These are phyloP conservation scores for Rauvolfia tetraphylla DNA, from an alignment of 257 asterid species.

Conservation along the genomic window DNA sequence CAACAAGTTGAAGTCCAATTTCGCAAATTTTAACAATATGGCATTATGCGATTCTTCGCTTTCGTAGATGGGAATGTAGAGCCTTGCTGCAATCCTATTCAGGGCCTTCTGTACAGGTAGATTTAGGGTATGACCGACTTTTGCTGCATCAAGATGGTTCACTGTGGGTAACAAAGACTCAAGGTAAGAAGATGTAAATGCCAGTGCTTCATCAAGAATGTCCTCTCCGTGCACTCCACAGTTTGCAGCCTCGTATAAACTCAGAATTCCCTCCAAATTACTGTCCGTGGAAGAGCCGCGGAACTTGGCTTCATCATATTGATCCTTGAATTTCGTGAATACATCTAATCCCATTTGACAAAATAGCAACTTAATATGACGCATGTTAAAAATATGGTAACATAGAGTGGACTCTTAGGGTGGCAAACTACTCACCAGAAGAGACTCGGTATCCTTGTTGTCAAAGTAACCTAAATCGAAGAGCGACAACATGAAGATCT, in stretches of 20 bases:
- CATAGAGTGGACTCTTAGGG: too few species aligned
- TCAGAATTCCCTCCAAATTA: background rate
- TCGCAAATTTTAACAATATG: slow-evolving; percentile 17
- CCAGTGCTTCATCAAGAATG: background rate
- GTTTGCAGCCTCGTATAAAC: slow-evolving; percentile 3
- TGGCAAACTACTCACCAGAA: background rate
- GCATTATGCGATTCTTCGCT: slow-evolving; percentile 13
- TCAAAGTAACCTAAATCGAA: slow-evolving; percentile 5
- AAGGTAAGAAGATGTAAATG: slow-evolving; percentile 20
- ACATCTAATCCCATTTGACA: slow-evolving; percentile 10
- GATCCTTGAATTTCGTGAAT: slow-evolving; percentile 22
- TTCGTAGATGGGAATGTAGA: slow-evolving; percentile 25
- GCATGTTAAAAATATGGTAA: too few species aligned
- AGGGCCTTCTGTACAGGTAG: slow-evolving; percentile 30
- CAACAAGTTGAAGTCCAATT: slow-evolving; percentile 22
- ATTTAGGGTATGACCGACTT: slow-evolving; percentile 20
- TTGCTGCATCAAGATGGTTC: background rate
- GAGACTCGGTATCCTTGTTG: background rate
- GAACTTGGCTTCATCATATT: background rate
- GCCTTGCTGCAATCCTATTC: slow-evolving; percentile 21
- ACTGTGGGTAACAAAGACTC: background rate
- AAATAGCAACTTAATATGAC: background rate
- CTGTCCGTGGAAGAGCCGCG: background rate
- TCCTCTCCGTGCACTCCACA: background rate
- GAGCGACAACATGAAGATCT: background rate